Conservation (phyloP, 2,329 filamentous ascomycete species). For the Furcasterigmium furcatum region DNA sequence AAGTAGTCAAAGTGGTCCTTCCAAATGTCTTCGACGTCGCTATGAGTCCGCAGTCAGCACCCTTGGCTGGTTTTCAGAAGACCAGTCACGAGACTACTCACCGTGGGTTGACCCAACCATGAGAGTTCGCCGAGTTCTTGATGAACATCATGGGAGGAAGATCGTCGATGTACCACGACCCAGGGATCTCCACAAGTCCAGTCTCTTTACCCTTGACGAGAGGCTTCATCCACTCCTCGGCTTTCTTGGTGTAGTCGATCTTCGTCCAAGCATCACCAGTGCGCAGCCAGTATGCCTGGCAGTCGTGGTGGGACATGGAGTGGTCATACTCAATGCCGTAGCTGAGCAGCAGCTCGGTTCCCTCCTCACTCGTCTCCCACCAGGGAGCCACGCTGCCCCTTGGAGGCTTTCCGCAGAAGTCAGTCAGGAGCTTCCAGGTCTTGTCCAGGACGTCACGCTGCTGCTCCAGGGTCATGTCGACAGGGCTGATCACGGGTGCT, state of each 20-base stretch:
- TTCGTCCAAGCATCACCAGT: constrained; percentile 65
- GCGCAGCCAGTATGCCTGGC: constrained; percentile 59
- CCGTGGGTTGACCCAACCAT: constrained; percentile 54
- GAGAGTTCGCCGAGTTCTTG: constrained; percentile 60
- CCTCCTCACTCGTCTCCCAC: constrained; percentile 70
- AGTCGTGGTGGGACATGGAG: constrained; percentile 63
- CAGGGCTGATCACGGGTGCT: too few relatives aligned
- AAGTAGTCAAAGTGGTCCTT: constrained; percentile 69
- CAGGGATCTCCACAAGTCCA: constrained; percentile 63
- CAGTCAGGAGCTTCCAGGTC: constrained; percentile 67
- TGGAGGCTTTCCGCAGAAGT: constrained; percentile 65
- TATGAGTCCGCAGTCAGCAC: too few relatives aligned
- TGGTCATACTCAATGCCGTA: constrained; percentile 72
- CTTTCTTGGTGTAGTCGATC: constrained; percentile 62
- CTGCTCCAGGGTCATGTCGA: constrained; percentile 70
- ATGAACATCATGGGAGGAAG: constrained; percentile 71
- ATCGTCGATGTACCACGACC: constrained; percentile 62
- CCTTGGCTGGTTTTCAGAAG: fast-evolving
- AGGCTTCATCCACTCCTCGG: constrained; percentile 65
- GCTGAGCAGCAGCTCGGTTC: constrained; percentile 59
- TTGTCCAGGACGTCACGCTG: constrained; percentile 75
- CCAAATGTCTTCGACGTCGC: constrained; percentile 65
- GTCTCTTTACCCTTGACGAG: constrained; percentile 56
- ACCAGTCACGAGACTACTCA: not conserved
- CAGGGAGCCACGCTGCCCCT: constrained; percentile 69